phyloP scores from a whole-genome alignment of 164 flowering plant species.

The Tinospora cordifolia region DNA sequence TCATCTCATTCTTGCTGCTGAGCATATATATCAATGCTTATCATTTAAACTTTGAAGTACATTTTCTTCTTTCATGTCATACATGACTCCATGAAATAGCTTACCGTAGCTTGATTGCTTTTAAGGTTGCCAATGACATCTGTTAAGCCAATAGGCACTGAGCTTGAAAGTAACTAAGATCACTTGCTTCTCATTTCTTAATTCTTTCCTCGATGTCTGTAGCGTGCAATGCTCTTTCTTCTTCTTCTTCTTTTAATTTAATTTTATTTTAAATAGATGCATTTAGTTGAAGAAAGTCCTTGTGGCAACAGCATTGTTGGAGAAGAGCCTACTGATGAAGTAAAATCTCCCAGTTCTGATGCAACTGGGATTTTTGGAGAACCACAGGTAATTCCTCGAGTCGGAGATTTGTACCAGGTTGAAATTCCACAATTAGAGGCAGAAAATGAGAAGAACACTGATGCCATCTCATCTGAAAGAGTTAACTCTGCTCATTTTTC shows the following conservation, averaged over 20 bases:
- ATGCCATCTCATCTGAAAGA: conserved; percentile 7
- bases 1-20: neutral
- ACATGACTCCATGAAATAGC: neutral
- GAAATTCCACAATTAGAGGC: conserved; percentile 45
- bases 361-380: conserved; percentile 33
- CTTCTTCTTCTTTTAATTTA: neutral
- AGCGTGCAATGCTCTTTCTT: neutral
- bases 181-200: neutral
- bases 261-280: conserved; percentile 33
- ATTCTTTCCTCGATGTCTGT: too few species aligned
- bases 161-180: neutral
- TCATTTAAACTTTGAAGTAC: neutral
- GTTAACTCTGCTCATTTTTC: conserved; percentile 17
- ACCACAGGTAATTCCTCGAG: conserved; percentile 50
- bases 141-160: neutral
- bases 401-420: conserved; percentile 70
- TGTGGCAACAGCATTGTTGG: conserved; percentile 17
- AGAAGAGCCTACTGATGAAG: conserved; percentile 25
- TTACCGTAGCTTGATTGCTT: neutral
- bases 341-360: conserved; percentile 24
- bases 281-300: conserved; percentile 21
- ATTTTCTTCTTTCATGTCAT: neutral
- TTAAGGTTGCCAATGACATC: neutral
- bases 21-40: neutral
- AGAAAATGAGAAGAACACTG: conserved; percentile 18